These are phyloP conservation scores for Parathielavia hyrcaniae DNA, from an alignment of 495 filamentous ascomycete genomes.

Conservation along the genomic window DNA sequence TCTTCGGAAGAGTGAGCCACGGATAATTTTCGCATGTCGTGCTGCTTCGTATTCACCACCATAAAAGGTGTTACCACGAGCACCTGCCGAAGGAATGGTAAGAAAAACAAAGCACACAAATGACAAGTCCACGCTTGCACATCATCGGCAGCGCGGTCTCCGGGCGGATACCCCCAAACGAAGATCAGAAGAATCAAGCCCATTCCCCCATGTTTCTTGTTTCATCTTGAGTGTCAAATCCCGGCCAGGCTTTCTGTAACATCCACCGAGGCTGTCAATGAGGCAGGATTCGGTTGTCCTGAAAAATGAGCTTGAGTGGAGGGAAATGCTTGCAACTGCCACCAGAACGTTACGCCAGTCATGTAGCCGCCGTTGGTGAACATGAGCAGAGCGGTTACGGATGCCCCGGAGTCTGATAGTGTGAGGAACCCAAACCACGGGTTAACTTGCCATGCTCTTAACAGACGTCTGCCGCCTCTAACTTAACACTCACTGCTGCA, in stretches of 20 bases:
- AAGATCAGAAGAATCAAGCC: neutral
- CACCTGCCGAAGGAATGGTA: too few species aligned
- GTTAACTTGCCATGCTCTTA: neutral
- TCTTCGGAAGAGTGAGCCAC: too few species aligned
- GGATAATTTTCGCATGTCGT: neutral
- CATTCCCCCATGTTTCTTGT: conserved; percentile 21
- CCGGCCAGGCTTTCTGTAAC: neutral
- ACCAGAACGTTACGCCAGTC: too few species aligned
- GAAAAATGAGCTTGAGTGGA: neutral
- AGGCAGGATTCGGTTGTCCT: neutral
- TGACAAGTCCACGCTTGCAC: too few species aligned
- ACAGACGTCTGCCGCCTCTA: conserved; percentile 2
- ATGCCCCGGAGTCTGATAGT: too few species aligned
- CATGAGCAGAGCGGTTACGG: neutral
- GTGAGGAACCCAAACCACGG: neutral
- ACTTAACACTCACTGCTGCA: neutral
- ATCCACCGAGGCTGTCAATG: neutral
- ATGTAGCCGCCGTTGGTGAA: too few species aligned
- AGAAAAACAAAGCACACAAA: too few species aligned
- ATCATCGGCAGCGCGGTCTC: too few species aligned
- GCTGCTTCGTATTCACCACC: neutral
- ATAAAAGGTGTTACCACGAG: too few species aligned
- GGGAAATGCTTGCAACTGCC: too few species aligned
- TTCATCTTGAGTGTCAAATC: conserved; percentile 12
- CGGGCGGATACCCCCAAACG: too few species aligned